Evolutionary conservation across 257 asterid species (phyloP), one percentile per base, ranked within the genome.

Genomic region (Linderniella brevidens): DNA sequence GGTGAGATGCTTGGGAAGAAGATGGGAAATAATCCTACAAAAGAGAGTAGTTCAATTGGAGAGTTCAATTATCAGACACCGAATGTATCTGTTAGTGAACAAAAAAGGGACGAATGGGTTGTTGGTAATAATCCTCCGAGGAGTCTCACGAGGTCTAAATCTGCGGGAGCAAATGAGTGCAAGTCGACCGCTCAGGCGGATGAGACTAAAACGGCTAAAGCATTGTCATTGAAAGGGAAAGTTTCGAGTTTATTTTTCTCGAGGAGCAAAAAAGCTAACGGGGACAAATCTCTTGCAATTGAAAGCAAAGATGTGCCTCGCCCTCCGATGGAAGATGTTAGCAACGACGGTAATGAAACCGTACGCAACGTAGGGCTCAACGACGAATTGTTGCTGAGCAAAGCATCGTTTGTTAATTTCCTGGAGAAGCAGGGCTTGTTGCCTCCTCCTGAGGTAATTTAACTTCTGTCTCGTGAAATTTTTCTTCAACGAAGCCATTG

Each of bases 1-100:
- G 92, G 92, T 29, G 94, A 76, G 54, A 76, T 82, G 94, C 94
- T 82, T 62, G 92, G 76, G 49, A 48, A 60, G 19, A 82, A 71
- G 59, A 68, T 56, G 49, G 44, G 68, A 25, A 49, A 43, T 17
- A 25, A 56, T 64, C 56, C 41, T 29, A 57, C 43, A 56, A 80
- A 60, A 61, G 70, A 50, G 37, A 56, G 46, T 40, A 43, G 40
- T 51, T 41, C 51, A 35, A 52, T 36, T 36, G 68, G 58, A 54
- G 80, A 66, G 53, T 37, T 58, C 7, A 53, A 46, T 58, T 57
- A 48, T 41, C 64, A 65, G 52, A 64, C 49, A 19, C n/a, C n/a
- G n/a, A n/a, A n/a, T n/a, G n/a, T 17, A 50, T 17, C 54, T 9
- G 58, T 49, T 41, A 49, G 43, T 60, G 72, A 60, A 56, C 49